Evolutionary conservation across 306 rosid species (phyloP), one percentile per base, ranked within the genome.

Genomic region (Parietaria judaica): DNA sequence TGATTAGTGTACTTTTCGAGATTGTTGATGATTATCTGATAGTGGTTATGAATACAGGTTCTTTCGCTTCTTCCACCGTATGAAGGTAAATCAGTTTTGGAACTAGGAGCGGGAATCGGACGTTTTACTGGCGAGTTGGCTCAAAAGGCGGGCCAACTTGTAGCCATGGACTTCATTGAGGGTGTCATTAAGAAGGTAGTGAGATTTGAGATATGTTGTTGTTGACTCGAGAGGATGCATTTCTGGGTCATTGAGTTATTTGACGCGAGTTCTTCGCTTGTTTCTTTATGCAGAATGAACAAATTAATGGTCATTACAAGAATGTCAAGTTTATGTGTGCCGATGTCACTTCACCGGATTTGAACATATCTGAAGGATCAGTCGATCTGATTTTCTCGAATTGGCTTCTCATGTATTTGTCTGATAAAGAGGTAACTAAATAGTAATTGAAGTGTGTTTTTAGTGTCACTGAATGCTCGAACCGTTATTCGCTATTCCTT

Each of bases 71-170:
- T 92, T 16, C 99, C 99, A 0, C 44, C 80, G 0, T 86, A 73
- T 50, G 96, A 92, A 72, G 99, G 99, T 14, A 84, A 92, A 67
- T 84, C 95, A 2, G 86, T 92, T 35, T 1, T 92, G 37, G 96
- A 92, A 76, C 81, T 92, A 54, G 99, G 99, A 74, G 99, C 99
- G 1, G 99, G 99, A 55, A 92, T 92, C 15, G 99, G 99, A 61
- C 86, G 99, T 54, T 92, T 92, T 76, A 92, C 96, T 3, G 85
- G 90, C 13, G 95, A 86, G 66, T 67, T 92, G 69, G 99, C 96
- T 53, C 77, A 72, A 51, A 86, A 82, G 69, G 90, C 96, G 53
- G 94, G 84, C 70, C 96, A 88, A 58, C 73, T 92, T 73, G 61
- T 88, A 71, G 95, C 96, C 38, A 65, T 92, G 58, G 99, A 92